Conservation (phyloP, 169 alveolate species). For the Babesia ovis region DNA sequence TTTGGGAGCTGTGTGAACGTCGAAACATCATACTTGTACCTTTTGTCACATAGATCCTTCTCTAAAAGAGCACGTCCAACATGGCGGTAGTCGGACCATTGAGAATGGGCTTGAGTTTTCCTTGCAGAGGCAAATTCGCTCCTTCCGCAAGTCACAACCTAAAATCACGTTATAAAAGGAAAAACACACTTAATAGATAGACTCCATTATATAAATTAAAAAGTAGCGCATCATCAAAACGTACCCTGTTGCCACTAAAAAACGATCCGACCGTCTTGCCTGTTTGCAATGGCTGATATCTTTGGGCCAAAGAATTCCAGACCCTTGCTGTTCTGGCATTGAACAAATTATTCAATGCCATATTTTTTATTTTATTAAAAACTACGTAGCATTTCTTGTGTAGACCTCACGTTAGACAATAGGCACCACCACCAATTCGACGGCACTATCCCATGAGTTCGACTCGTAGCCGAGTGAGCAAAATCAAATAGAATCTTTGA, state of each 20-base stretch:
- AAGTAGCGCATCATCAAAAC: background rate
- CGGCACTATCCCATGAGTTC: background rate
- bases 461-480: background rate
- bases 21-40: conserved; percentile 38
- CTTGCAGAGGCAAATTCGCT: conserved; percentile 22
- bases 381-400: too few species aligned
- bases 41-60: background rate
- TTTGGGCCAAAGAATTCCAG: conserved; percentile 9
- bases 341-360: background rate
- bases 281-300: background rate
- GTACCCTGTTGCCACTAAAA: background rate
- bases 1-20: conserved; percentile 43
- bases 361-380: background rate
- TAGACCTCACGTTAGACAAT: too few species aligned
- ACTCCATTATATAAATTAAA: background rate
- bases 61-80: conserved; percentile 1
- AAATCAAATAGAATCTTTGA: background rate
- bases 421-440: background rate
- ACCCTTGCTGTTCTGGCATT: background rate
- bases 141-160: conserved; percentile 1
- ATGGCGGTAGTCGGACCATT: conserved; percentile 51
- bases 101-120: conserved; percentile 2
- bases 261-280: background rate
- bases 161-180: background rate
- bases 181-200: background rate